phyloP scores from a whole-genome alignment of 2,329 filamentous ascomycete species.

The Colletotrichum scovillei region DNA sequence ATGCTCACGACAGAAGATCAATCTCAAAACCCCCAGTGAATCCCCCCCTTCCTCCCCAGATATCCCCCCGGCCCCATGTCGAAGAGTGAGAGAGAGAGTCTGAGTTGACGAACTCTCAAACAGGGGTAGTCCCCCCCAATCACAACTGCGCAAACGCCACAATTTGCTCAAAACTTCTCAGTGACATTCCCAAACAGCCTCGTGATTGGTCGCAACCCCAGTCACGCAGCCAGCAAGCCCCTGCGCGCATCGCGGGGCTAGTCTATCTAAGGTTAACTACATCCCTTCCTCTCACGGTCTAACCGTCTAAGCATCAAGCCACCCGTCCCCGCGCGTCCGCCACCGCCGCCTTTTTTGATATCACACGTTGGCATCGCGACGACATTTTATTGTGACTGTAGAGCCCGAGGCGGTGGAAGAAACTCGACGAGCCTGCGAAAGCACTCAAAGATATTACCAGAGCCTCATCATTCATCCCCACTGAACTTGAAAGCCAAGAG shows the following conservation, averaged over 20 bases:
- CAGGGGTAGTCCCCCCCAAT: slow-evolving; percentile 10
- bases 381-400: neutral
- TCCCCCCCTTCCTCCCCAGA: too few relatives aligned
- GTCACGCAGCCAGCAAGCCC: slow-evolving; percentile 3
- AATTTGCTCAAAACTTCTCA: slow-evolving; percentile 65
- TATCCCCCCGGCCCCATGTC: too few relatives aligned
- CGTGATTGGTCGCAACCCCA: slow-evolving; percentile 4
- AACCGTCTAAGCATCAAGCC: neutral
- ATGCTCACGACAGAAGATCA: slow-evolving; percentile 5
- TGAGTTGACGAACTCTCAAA: neutral
- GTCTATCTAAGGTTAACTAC: slow-evolving; percentile 27
- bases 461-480: neutral
- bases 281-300: neutral
- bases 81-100: too few relatives aligned
- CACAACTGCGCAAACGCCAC: slow-evolving; percentile 41
- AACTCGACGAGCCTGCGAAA: neutral
- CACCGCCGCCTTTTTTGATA: neutral
- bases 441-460: neutral
- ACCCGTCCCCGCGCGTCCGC: neutral
- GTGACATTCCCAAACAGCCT: neutral
- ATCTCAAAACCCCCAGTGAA: neutral
- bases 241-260: slow-evolving; percentile 31
- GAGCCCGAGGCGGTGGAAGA: neutral
- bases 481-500: neutral
- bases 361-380: neutral